Evolutionary conservation across 768 basidiomycete genomes (phyloP).

Genomic region (Tricholoma bakamatsutake): DNA sequence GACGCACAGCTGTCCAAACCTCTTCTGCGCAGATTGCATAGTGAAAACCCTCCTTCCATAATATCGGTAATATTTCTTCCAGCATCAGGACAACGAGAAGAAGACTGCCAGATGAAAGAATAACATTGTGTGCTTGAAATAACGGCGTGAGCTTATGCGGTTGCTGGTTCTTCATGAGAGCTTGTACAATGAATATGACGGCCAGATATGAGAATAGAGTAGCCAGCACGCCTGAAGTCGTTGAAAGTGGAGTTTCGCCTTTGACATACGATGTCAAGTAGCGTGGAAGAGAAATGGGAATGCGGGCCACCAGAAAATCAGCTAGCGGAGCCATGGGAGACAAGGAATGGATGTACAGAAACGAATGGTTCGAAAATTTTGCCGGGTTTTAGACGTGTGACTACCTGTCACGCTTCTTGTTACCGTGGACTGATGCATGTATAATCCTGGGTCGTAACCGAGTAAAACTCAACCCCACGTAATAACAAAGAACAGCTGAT

Average conservation of each 20-base stretch:
- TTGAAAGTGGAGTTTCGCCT: constrained; percentile 78
- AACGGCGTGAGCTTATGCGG: constrained; percentile 73
- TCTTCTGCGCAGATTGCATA: constrained; percentile 67
- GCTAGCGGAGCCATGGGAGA: constrained; percentile 65
- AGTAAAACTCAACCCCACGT: neutral
- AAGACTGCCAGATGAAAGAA: constrained; percentile 81
- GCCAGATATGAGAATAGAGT: constrained; percentile 78
- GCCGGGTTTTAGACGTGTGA: constrained; percentile 7
- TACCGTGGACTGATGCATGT: neutral
- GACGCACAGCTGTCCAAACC: constrained; percentile 85
- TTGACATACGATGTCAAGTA: constrained; percentile 61
- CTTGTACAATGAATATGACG: constrained; percentile 80
- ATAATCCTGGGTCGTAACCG: no score
- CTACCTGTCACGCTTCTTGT: constrained; percentile 8
- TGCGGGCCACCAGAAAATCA: constrained; percentile 56
- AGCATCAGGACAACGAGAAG: constrained; percentile 83
- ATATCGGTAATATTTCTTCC: constrained; percentile 84
- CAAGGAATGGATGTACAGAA: constrained; percentile 10
- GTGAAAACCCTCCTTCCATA: constrained; percentile 66
- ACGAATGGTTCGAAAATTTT: constrained; percentile 12
- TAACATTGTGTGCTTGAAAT: constrained; percentile 88
- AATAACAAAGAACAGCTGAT: no score
- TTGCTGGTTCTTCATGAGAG: constrained; percentile 73
- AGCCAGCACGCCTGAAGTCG: constrained; percentile 64
- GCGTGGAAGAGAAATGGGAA: constrained; percentile 53